Evolutionary conservation across 148 eudicot species (phyloP).

Genomic region (Diospyros kaki): DNA sequence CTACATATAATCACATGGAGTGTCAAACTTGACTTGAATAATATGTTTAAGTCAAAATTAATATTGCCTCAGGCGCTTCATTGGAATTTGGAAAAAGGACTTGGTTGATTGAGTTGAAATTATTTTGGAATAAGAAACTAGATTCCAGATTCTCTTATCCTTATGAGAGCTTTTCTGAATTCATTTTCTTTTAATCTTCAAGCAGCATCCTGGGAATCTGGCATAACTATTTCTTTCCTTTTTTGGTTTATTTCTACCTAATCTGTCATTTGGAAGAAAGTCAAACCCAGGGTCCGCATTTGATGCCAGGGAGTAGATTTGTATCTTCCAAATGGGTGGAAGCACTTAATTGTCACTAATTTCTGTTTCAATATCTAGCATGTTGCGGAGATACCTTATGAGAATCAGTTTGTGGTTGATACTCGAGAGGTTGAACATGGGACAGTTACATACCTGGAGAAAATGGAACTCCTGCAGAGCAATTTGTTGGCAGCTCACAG

Average conservation of each 20-base stretch:
- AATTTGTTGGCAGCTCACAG: constrained; percentile 90
- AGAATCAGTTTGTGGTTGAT: constrained; percentile 65
- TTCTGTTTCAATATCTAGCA: constrained; percentile 40
- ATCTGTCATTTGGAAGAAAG: neutral
- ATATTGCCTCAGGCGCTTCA: no score
- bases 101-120: neutral
- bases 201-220: neutral
- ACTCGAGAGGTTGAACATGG: constrained; percentile 73
- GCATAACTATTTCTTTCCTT: constrained; percentile 2
- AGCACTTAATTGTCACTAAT: neutral
- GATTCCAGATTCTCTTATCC: neutral
- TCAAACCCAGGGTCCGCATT: neutral
- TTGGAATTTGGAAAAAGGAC: no score
- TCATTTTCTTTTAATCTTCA: neutral
- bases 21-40: neutral
- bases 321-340: neutral
- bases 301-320: neutral
- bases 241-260: neutral
- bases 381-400: constrained; percentile 83
- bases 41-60: neutral
- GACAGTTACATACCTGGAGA: constrained; percentile 78
- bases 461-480: constrained; percentile 52
- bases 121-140: neutral
- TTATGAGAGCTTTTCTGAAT: neutral
- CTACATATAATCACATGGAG: neutral